Percentiles rank a stretch among this genome's conserved stretches.
Conservation (phyloP, 108 stramenopile genomes). For the Cyclotella sp. region DNA sequence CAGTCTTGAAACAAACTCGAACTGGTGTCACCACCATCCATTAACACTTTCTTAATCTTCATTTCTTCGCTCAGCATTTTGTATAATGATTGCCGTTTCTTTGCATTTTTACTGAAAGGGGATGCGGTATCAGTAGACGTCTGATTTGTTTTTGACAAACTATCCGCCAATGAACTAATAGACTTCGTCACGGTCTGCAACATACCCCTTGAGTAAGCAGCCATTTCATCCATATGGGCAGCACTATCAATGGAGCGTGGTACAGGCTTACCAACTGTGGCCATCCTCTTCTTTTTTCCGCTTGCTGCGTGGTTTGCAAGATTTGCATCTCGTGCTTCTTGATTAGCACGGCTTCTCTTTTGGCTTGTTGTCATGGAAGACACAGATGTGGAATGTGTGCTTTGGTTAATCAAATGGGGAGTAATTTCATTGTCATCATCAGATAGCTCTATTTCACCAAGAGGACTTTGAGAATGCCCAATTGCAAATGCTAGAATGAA, state of each 20-base stretch:
- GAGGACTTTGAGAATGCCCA: no score
- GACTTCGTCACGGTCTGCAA: neutral
- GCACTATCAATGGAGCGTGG: neutral
- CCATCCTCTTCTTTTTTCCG: slow-evolving; percentile 3
- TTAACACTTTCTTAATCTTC: slow-evolving; percentile 5
- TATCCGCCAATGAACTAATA: neutral
- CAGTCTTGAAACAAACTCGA: slow-evolving; percentile 1
- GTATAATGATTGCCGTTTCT: neutral
- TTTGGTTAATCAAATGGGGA: neutral
- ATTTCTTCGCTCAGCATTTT: neutral
- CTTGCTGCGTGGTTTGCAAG: neutral
- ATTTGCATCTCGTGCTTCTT: neutral
- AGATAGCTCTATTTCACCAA: no score
- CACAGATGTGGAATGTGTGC: neutral
- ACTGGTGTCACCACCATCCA: neutral
- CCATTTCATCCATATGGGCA: neutral
- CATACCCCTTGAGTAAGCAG: neutral
- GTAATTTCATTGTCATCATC: neutral
- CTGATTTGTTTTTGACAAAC: neutral
- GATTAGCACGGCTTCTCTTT: neutral
- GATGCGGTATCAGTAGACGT: neutral
- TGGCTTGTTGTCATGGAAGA: neutral
- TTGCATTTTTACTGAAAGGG: slow-evolving; percentile 1
- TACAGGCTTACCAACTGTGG: neutral
- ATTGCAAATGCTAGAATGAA: neutral